Percentiles rank a stretch among this genome's conserved stretches.
These are phyloP conservation scores for Detonula confervacea DNA, from an alignment of 352 stramenopile species.

Conservation along the genomic window DNA sequence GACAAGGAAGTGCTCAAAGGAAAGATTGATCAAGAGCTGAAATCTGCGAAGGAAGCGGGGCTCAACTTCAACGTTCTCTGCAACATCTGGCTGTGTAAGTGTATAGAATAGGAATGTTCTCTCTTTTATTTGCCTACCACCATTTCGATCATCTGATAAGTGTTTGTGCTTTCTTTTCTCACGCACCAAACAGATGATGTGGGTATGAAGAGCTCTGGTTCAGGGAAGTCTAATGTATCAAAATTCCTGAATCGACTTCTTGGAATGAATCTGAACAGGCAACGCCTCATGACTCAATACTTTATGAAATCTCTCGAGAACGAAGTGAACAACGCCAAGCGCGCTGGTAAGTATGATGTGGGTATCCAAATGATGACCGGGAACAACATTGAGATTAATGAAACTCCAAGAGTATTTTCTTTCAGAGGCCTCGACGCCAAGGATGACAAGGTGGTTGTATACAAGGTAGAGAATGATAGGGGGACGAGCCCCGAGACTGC, in stretches of 20 bases:
- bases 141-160: too few species aligned
- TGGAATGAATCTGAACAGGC: slow-evolving; percentile 25
- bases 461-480: background rate
- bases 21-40: slow-evolving; percentile 50
- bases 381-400: slow-evolving; percentile 23
- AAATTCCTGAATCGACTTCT: slow-evolving; percentile 38
- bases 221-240: slow-evolving; percentile 9
- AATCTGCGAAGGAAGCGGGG: slow-evolving; percentile 39
- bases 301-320: slow-evolving; percentile 28
- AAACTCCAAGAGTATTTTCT: slow-evolving; percentile 10
- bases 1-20: slow-evolving; percentile 44
- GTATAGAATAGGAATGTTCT: background rate
- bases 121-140: background rate
- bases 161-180: background rate
- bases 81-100: slow-evolving; percentile 50
- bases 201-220: slow-evolving; percentile 10
- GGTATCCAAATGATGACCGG: slow-evolving; percentile 19
- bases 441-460: background rate
- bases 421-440: background rate
- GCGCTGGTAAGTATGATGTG: slow-evolving; percentile 31
- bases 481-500: background rate
- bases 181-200: slow-evolving; percentile 18
- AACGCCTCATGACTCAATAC: slow-evolving; percentile 30
- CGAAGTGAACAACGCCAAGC: slow-evolving; percentile 18
- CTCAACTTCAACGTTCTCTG: slow-evolving; percentile 54